Conservation (phyloP, 2,329 filamentous ascomycete species). For the Aspergillus arachidicola region DNA sequence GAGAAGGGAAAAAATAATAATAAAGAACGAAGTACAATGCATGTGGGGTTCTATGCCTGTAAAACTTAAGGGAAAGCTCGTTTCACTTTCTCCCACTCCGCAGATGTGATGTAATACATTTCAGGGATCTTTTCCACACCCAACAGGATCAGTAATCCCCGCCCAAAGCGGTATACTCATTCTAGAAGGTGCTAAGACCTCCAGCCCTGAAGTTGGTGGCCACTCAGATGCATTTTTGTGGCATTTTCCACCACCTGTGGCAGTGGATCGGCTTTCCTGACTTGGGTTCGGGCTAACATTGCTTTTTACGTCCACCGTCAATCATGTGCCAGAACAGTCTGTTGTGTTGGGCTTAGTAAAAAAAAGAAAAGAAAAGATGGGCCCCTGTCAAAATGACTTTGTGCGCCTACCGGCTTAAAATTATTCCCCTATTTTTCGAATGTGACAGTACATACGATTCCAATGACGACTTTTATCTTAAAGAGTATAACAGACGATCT, state of each 20-base stretch:
- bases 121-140: background rate
- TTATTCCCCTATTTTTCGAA: background rate
- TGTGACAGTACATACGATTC: background rate
- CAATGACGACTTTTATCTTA: background rate
- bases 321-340: background rate
- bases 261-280: constrained; percentile 3
- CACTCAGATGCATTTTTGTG: background rate
- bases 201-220: background rate
- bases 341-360: background rate
- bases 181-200: background rate
- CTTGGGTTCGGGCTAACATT: background rate
- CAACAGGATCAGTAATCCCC: background rate
- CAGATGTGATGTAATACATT: background rate
- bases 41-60: background rate
- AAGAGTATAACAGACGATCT: background rate
- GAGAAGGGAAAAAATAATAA: background rate
- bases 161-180: background rate
- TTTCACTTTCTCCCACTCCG: background rate
- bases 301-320: background rate
- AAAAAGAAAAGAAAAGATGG: background rate
- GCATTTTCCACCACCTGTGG: background rate
- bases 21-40: background rate
- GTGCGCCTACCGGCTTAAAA: background rate
- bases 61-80: background rate
- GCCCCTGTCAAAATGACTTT: background rate